Conservation (phyloP, 2,329 filamentous ascomycete species). For the Fusarium sp. region DNA sequence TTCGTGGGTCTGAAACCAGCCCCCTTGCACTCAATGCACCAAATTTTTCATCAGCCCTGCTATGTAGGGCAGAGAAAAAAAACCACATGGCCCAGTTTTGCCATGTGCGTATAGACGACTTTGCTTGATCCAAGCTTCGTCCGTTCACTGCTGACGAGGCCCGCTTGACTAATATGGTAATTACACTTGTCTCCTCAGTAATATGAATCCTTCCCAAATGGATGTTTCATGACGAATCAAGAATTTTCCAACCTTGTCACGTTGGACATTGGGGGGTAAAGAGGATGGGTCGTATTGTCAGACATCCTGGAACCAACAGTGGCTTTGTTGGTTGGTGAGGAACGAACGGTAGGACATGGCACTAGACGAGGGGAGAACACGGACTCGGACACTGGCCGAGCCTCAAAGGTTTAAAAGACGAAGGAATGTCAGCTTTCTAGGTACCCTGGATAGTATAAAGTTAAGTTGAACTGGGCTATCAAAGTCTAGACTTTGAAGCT, state of each 20-base stretch:
- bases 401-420: background rate
- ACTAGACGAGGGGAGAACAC: background rate
- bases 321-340: background rate
- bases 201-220: background rate
- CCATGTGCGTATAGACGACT: background rate
- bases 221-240: background rate
- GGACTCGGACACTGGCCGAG: background rate
- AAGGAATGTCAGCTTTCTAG: background rate
- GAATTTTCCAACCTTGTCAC: background rate
- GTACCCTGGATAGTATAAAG: background rate
- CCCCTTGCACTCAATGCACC: background rate
- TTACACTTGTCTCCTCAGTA: background rate
- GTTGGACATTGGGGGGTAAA: background rate
- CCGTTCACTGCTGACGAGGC: background rate
- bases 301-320: background rate
- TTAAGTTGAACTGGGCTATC: background rate
- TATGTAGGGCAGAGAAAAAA: background rate
- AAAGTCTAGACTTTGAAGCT: background rate
- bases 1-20: background rate
- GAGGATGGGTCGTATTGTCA: background rate
- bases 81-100: background rate
- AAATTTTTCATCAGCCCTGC: background rate
- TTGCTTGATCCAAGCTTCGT: background rate
- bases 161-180: background rate
- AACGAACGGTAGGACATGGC: background rate